Evolutionary conservation across 495 filamentous ascomycete genomes (phyloP).

Genomic region (Aspergillus conjunctus): DNA sequence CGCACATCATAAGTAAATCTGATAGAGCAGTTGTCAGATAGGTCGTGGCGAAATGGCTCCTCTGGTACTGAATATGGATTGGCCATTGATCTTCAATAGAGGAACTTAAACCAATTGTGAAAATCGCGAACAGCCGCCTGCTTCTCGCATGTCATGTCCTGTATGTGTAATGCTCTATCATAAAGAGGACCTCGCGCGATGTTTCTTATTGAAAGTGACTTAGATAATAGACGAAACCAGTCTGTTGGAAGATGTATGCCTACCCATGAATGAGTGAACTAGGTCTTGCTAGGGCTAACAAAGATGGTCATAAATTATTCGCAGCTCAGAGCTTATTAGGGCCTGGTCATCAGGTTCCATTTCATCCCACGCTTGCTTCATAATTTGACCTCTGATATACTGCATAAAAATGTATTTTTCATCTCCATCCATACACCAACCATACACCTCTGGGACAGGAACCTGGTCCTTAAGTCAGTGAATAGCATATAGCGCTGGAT

Average conservation of each 20-base stretch:
- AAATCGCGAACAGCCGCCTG: constrained; percentile 33
- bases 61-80: constrained; percentile 35
- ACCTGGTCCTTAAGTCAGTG: neutral
- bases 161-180: constrained; percentile 30
- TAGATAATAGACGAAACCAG: constrained; percentile 3
- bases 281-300: neutral
- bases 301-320: neutral
- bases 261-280: neutral
- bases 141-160: constrained; percentile 32
- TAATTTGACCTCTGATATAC: neutral
- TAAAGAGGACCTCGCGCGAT: constrained; percentile 27
- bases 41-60: constrained; percentile 32
- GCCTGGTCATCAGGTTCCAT: too few species aligned
- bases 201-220: constrained; percentile 23
- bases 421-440: neutral
- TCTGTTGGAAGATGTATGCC: neutral
- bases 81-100: constrained; percentile 30
- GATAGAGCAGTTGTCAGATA: constrained; percentile 36
- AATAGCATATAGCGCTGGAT: neutral
- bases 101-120: constrained; percentile 35
- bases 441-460: neutral
- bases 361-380: too few species aligned
- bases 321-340: neutral
- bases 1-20: constrained; percentile 52
- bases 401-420: neutral